Conservation (phyloP, 2,329 filamentous ascomycete species). For the Cryphonectria carpinicola region DNA sequence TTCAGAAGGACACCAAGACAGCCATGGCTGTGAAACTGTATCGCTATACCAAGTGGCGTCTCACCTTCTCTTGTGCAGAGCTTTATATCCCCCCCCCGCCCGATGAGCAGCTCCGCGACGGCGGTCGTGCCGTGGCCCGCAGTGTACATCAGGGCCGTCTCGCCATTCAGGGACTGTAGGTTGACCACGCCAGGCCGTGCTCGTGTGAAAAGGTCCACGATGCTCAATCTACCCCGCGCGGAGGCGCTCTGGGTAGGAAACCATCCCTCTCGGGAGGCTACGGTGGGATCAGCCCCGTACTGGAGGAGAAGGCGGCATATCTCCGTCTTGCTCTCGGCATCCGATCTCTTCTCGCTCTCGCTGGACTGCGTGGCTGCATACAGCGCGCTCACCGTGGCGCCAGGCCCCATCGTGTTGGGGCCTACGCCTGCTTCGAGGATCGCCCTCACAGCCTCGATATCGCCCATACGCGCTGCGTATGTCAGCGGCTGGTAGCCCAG, state of each 20-base stretch:
- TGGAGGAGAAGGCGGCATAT: background rate
- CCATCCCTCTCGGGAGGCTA: background rate
- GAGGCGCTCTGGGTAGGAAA: background rate
- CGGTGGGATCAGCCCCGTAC: background rate
- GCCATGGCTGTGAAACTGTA: background rate
- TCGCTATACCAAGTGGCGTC: background rate
- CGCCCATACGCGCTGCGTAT: background rate
- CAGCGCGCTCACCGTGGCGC: background rate
- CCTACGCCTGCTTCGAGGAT: background rate
- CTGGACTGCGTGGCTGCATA: conserved; percentile 1
- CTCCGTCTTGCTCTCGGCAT: background rate
- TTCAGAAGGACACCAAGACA: background rate
- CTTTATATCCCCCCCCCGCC: background rate
- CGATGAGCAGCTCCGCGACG: background rate
- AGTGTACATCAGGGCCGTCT: background rate
- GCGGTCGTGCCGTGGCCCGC: background rate
- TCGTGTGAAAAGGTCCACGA: background rate
- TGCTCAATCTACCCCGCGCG: background rate
- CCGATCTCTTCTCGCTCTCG: background rate
- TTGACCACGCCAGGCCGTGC: background rate
- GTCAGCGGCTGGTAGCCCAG: background rate
- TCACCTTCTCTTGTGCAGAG: background rate
- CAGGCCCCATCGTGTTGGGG: background rate
- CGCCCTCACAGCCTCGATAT: background rate
- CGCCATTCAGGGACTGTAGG: background rate